Conservation (phyloP, 495 filamentous ascomycete species). For the Geoglossum glabrum region DNA sequence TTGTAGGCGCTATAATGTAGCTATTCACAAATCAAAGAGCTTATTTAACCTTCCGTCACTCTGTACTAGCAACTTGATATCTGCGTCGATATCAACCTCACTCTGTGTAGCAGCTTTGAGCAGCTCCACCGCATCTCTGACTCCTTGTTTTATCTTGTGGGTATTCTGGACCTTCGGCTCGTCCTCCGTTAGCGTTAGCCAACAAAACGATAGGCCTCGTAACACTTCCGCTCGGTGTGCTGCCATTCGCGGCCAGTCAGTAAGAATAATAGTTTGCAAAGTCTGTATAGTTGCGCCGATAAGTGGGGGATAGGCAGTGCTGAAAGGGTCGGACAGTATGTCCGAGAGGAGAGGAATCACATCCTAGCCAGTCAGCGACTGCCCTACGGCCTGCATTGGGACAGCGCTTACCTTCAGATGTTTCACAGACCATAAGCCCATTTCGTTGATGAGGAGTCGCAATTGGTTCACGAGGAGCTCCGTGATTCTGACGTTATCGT, state of each 20-base stretch:
- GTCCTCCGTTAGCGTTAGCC: conserved; percentile 37
- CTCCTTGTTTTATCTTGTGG: conserved; percentile 4
- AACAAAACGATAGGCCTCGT: conserved; percentile 41
- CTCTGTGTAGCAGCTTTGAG: conserved; percentile 23
- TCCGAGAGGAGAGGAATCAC: conserved; percentile 45
- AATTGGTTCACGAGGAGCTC: conserved; percentile 38
- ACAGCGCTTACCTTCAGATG: conserved; percentile 39
- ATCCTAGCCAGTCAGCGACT: conserved; percentile 23
- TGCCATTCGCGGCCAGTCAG: conserved; percentile 52
- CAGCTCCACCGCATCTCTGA: conserved; percentile 3
- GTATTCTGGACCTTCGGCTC: conserved; percentile 9
- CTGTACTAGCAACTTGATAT: conserved; percentile 16
- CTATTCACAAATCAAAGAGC: conserved; percentile 19
- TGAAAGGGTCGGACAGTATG: conserved; percentile 52
- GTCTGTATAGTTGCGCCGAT: conserved; percentile 32
- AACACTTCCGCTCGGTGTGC: conserved; percentile 49
- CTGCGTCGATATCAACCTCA: conserved; percentile 13
- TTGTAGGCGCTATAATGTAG: neutral
- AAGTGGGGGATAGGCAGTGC: conserved; percentile 31
- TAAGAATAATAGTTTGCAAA: conserved; percentile 33
- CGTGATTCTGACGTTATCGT: conserved; percentile 29
- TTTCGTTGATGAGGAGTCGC: conserved; percentile 27
- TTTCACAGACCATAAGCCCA: conserved; percentile 51
- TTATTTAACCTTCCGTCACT: conserved; percentile 22
- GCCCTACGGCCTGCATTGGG: neutral